These are phyloP conservation scores for Cyanophora paradoxa DNA, from an alignment of 78 protist genomes.

Conservation along the genomic window DNA sequence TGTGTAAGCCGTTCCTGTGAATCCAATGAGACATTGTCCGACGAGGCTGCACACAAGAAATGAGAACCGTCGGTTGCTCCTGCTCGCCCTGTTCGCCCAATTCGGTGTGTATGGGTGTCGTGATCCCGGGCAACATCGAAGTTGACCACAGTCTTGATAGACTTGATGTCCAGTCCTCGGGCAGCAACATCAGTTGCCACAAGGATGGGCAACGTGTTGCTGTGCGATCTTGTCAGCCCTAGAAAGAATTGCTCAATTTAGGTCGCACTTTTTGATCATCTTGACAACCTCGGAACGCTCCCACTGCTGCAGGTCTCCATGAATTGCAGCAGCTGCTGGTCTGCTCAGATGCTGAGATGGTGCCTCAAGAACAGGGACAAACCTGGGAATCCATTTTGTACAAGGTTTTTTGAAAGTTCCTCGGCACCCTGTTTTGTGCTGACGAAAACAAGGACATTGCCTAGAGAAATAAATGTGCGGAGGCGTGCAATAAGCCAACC, in stretches of 20 bases:
- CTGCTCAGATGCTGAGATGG: no score
- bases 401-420: no score
- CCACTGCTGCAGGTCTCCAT: constrained; percentile 70
- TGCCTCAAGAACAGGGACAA: no score
- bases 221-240: no score
- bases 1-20: constrained; percentile 47
- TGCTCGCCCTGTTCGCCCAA: constrained; percentile 85
- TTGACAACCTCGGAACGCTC: constrained; percentile 31
- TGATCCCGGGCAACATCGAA: constrained; percentile 61
- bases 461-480: background rate
- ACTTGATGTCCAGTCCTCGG: constrained; percentile 68
- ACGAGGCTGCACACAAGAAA: background rate
- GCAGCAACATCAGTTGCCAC: constrained; percentile 83
- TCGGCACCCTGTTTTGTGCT: no score
- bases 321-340: constrained; percentile 53
- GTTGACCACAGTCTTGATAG: constrained; percentile 63
- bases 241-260: no score
- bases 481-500: constrained; percentile 39
- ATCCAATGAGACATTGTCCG: background rate
- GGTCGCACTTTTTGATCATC: constrained; percentile 35
- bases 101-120: constrained; percentile 78
- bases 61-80: constrained; percentile 39
- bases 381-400: no score
- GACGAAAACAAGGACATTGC: constrained; percentile 57
- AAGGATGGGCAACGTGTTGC: constrained; percentile 33